Evolutionary conservation across 2,329 filamentous ascomycete species (phyloP), one percentile per base, ranked within the genome.

Genomic region (Aspergillus sp.): DNA sequence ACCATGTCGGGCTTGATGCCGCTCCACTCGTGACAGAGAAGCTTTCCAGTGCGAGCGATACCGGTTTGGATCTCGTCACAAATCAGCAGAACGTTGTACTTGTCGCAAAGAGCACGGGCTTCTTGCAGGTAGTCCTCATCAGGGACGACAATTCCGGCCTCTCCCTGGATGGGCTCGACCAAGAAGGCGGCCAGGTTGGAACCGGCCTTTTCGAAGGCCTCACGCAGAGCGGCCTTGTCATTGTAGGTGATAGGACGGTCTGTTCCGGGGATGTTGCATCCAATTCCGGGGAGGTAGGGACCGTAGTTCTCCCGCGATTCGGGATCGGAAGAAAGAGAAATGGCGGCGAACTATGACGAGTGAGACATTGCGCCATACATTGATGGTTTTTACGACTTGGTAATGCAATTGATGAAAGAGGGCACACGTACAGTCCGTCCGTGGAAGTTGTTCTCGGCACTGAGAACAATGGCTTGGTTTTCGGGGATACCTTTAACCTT

Each of bases 31-130:
- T 89, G 88, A 81, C 91, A 96, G 50, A 99, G 85, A 78, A 99
- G 88, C 68, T 88, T 89, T 49, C 94, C 94, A 16, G 94, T 99
- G 58, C 94, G 87, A 50, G 91, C 94, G 69, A 99, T 96, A 61
- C 93, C 93, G 4, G 94, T 99, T 77, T 99, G 94, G 66, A 99
- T 97, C 81, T 99, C 94, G 71, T 99, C 94, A 73, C 90, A 96
- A 73, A 99, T 97, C 69, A 99, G 78, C 45, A 99, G 85, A 36
- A 96, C 91, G 59, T 97, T 96, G 81, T 97, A 85, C 81, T 96
- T 89, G 75, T 90, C 91, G 80, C 94, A 99, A 20, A 97, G 86
- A 20, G 83, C 88, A 51, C 91, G 84, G 43, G 92, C 89, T 66
- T 87, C 85, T 61, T 79, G 74, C 31, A 99, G 84, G 76, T 99